These are phyloP conservation scores for Rostrohypoxylon terebratum DNA, from an alignment of 495 filamentous ascomycete genomes.

Conservation along the genomic window DNA sequence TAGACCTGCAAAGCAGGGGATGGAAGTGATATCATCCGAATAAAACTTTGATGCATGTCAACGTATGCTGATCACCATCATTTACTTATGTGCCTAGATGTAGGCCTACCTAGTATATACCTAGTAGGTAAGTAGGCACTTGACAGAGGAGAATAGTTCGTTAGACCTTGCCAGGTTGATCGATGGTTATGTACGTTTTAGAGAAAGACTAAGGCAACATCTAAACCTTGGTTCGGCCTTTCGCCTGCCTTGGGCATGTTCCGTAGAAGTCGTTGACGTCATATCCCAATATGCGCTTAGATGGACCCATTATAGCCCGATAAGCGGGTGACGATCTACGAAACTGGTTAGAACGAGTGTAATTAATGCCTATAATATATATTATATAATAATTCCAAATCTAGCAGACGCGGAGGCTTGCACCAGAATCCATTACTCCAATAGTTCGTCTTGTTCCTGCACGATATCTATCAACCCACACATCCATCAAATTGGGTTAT, in stretches of 20 bases:
- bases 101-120: too few relatives aligned
- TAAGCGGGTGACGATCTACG: neutral
- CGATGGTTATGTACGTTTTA: neutral
- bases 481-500: neutral
- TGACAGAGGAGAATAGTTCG: neutral
- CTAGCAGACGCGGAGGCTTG: too few relatives aligned
- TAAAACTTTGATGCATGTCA: neutral
- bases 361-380: neutral
- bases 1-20: neutral
- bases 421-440: too few relatives aligned
- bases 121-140: too few relatives aligned
- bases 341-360: neutral
- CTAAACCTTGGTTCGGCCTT: constrained; percentile 15
- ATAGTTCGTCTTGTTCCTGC: too few relatives aligned
- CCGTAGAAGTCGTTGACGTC: constrained; percentile 30
- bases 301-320: neutral
- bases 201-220: neutral
- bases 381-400: too few relatives aligned
- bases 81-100: too few relatives aligned
- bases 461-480: too few relatives aligned
- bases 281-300: constrained; percentile 2
- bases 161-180: neutral
- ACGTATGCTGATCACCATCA: neutral
- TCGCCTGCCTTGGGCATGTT: neutral
- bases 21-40: constrained; percentile 5